phyloP scores from a whole-genome alignment of 2,329 filamentous ascomycete genomes.

The Lachnellula cervina region DNA sequence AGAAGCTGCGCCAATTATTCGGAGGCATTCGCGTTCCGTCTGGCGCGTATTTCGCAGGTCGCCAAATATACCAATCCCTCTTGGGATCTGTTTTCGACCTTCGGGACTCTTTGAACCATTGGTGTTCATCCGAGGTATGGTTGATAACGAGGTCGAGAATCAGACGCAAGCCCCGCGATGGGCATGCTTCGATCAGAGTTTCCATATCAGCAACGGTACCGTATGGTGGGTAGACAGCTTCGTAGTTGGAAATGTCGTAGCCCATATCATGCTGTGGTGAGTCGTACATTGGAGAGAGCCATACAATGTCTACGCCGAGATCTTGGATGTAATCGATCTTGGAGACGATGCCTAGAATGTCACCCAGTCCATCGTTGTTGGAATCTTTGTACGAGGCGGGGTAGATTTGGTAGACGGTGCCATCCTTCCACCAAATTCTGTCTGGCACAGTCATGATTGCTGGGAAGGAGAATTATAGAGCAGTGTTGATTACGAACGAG shows the following conservation, averaged over 20 bases:
- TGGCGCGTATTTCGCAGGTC: slow-evolving; percentile 46
- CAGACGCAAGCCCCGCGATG: slow-evolving; percentile 61
- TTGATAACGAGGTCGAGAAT: slow-evolving; percentile 76
- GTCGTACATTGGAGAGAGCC: slow-evolving; percentile 62
- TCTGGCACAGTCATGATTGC: slow-evolving; percentile 10
- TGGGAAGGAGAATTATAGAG: not conserved
- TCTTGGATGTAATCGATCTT: slow-evolving; percentile 57
- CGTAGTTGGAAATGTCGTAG: slow-evolving; percentile 66
- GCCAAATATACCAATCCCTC: slow-evolving; percentile 64
- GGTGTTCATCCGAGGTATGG: slow-evolving; percentile 67
- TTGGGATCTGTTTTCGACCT: slow-evolving; percentile 47
- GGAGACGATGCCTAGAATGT: slow-evolving; percentile 56
- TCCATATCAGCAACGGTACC: slow-evolving; percentile 64
- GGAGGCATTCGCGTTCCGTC: slow-evolving; percentile 62
- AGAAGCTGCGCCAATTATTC: slow-evolving; percentile 67
- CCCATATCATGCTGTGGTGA: slow-evolving; percentile 65
- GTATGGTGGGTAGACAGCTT: slow-evolving; percentile 59
- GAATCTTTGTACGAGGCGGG: slow-evolving; percentile 53
- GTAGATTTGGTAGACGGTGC: slow-evolving; percentile 54
- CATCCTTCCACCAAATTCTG: slow-evolving; percentile 51
- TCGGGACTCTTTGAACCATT: slow-evolving; percentile 56
- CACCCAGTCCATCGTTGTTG: slow-evolving; percentile 55
- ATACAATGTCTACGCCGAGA: slow-evolving; percentile 59
- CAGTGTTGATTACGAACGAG: too few relatives aligned
- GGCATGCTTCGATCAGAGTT: slow-evolving; percentile 52